Base-by-base conservation (phyloP, 495 filamentous ascomycete genomes). In the Aspergillus indologenus region DNA sequence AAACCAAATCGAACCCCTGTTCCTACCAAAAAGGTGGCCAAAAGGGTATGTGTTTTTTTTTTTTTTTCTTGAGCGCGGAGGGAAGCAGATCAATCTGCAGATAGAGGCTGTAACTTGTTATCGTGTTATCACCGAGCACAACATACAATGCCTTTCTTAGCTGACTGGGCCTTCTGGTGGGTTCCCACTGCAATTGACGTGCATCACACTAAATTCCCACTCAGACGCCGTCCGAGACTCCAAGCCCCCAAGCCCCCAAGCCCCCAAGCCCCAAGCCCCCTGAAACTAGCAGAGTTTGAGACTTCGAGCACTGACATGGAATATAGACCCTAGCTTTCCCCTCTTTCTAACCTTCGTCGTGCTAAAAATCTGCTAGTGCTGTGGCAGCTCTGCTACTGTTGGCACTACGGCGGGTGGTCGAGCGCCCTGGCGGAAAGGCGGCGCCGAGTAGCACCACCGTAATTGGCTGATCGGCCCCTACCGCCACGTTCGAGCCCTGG, bases 401-500 rank as follows among this genome's bases (percentile, higher is more conserved):
- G 48, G 48, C 48, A 29, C 48, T 31, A 51, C 48, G 14, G n/a
- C 48, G 23, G 48, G 29, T 15, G 21, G 24, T 51, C 45, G 19
- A 60, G 51, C 52, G 52, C 58, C 26, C 31, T 45, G 45, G 53
- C 34, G 34, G 47, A 48, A 54, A 20, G 11, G 48, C 29, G 26
- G 51, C 43, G 22, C n/a, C 54, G 40, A 60, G 54, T 50, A 48
- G 34, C 45, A 43, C 47, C 9, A 22, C 42, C 53, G 43, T 50
- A 19, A 40, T 23, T 55, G 43, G 31, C 15, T 54, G 58, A 60
- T 60, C 53, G 31, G 49, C 58, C 24, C 22, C 45, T 14, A 26
- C 51, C 44, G 51, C 45, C 22, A 53, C 34, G 47, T 40, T 56
- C 47, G 58, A 56, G 53, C 58, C 23, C 21, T 46, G 29, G 48